Evolutionary conservation across 768 basidiomycete genomes (phyloP), one percentile per base, ranked within the genome.

Genomic region (Sarcomyxa edulis): DNA sequence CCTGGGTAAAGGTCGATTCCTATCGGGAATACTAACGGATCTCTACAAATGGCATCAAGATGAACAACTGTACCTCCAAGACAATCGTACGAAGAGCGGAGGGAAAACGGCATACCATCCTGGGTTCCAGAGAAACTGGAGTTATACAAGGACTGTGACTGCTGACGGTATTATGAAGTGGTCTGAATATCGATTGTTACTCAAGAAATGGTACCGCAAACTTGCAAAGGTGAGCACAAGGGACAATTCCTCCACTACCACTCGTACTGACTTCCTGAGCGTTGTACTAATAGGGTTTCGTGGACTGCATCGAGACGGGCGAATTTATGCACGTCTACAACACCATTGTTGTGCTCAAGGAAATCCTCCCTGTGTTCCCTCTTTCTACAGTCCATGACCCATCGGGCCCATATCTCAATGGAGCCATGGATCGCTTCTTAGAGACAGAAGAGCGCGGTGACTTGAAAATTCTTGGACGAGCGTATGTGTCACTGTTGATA

Each of bases 271-370:
- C 28, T 27, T n/a, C n/a, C 34, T 40, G 14, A 38, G 16, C 7
- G 20, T 18, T 18, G 21, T 24, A 27, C 26, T 42, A 23, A 14
- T 51, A 93, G 93, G 79, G 78, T 40, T 78, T 97, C 48, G 66
- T 72, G 14, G 83, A 79, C 22, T 92, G 86, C 54, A 83, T 97
- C 44, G 74, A 82, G 51, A 84, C 92, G 2, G 78, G 76, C 35
- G 94, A 94, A 52, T 98, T 94, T 58, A 95, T 97, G 87, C 92
- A 92, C 51, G 88, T 97, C 38, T 94, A 95, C 60, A 99, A 99
- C 54, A 76, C 90, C n/a, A 87, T 98, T 59, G 78, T 94, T 26
- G 82, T 99, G 20, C 69, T 96, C 46, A 90, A 93, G 53, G 90
- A 96, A 57, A 78, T 97, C 15, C 71, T 93, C 21, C 83, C 88